Percentiles rank a stretch among this genome's conserved stretches.
phyloP scores from a whole-genome alignment of 169 alveolate species.

The Neospora caninum region DNA sequence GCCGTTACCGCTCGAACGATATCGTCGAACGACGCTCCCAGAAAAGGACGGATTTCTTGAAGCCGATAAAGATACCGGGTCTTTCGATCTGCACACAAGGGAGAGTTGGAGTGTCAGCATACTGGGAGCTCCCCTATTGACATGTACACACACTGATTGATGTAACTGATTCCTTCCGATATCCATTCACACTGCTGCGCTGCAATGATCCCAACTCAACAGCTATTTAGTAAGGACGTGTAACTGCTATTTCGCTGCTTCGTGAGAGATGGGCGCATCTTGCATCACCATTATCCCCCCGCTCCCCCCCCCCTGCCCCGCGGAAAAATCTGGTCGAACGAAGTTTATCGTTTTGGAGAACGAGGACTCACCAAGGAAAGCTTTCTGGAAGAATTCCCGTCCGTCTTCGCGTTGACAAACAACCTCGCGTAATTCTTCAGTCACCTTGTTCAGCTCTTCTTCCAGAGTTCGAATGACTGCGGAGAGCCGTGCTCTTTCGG shows the following conservation, averaged over 20 bases:
- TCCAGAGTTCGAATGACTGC: background rate
- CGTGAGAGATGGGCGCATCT: too few species aligned
- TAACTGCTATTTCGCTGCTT: too few species aligned
- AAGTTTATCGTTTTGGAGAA: background rate
- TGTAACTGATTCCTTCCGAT: too few species aligned
- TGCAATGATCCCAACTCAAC: too few species aligned
- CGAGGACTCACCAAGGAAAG: background rate
- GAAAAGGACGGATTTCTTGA: conserved; percentile 30
- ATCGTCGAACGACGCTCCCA: conserved; percentile 18
- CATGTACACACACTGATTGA: too few species aligned
- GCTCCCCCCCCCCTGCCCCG: too few species aligned
- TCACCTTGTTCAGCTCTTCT: background rate
- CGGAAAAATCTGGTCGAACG: too few species aligned
- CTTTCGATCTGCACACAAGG: background rate
- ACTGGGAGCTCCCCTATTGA: background rate
- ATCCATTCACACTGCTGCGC: too few species aligned
- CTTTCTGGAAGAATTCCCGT: background rate
- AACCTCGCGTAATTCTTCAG: conserved; percentile 36
- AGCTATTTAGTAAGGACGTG: too few species aligned
- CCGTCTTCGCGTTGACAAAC: conserved; percentile 3
- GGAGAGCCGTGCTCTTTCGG: background rate
- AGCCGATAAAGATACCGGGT: conserved; percentile 32
- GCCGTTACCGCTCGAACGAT: conserved; percentile 12
- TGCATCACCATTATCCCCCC: too few species aligned
- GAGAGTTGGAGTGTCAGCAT: background rate